phyloP scores from a whole-genome alignment of 768 basidiomycete genomes.

The Xerocomellus chrysenteron region DNA sequence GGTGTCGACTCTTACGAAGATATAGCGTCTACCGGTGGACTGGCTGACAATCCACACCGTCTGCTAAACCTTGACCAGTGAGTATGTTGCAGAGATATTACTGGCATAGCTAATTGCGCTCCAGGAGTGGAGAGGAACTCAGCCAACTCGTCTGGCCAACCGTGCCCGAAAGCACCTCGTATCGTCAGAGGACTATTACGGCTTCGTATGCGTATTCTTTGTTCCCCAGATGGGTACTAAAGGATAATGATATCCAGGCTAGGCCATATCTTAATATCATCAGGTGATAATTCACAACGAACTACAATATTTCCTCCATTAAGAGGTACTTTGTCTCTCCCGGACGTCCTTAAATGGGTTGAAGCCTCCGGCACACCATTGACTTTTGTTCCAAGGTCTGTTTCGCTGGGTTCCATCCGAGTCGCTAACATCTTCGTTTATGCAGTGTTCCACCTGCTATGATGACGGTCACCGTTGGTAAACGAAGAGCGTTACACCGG shows the following conservation, averaged over 20 bases:
- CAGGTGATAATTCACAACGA: constrained; percentile 33
- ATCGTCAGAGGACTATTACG: constrained; percentile 26
- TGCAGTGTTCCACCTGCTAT: constrained; percentile 41
- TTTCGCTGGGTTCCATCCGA: background rate
- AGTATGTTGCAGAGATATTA: constrained; percentile 7
- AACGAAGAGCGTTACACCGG: constrained; percentile 43
- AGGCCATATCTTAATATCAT: constrained; percentile 59
- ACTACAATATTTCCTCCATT: constrained; percentile 49
- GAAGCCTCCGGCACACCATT: constrained; percentile 30
- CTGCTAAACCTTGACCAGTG: constrained; percentile 40
- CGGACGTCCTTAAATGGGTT: constrained; percentile 48
- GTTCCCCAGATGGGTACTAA: constrained; percentile 2
- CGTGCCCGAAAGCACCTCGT: background rate
- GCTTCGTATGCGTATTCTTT: constrained; percentile 38
- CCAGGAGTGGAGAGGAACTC: constrained; percentile 20
- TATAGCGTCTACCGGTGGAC: constrained; percentile 36
- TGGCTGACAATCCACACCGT: constrained; percentile 36
- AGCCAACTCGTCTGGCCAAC: constrained; percentile 9
- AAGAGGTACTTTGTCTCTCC: constrained; percentile 38
- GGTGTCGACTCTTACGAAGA: constrained; percentile 36
- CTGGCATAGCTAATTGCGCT: constrained; percentile 7
- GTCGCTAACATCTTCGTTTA: background rate
- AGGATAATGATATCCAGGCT: constrained; percentile 36
- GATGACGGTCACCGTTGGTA: constrained; percentile 28
- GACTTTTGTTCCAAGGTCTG: constrained; percentile 55